Conservation (phyloP, 371 early-diverging fungal genomes). For the Actinomortierella ambigua region DNA sequence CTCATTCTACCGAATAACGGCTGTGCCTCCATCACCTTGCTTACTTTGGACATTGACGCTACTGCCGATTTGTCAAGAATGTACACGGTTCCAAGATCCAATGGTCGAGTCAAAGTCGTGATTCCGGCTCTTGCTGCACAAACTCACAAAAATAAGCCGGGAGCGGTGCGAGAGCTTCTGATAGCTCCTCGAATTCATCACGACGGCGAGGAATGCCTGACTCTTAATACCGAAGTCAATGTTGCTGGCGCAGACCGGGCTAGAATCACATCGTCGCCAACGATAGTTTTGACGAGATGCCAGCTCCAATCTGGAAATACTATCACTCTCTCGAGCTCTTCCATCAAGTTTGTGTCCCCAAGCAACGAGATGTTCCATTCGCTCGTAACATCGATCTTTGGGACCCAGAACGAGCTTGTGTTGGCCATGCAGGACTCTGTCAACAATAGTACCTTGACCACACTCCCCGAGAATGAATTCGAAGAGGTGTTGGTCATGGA, state of each 20-base stretch:
- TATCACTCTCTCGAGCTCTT: background rate
- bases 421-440: conserved; percentile 3
- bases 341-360: background rate
- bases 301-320: background rate
- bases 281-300: conserved; percentile 1
- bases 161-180: background rate
- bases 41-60: background rate
- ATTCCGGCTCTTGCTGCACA: background rate
- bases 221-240: background rate
- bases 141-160: background rate
- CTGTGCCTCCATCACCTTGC: background rate
- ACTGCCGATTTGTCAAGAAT: background rate
- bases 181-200: background rate
- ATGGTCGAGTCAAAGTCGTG: conserved; percentile 7
- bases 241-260: background rate
- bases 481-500: background rate
- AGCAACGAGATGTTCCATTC: background rate
- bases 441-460: conserved; percentile 8
- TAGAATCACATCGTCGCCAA: background rate
- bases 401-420: conserved; percentile 9
- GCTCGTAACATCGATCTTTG: conserved; percentile 4
- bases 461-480: background rate
- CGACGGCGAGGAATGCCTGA: background rate
- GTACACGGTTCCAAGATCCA: conserved; percentile 5
- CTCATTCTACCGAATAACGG: conserved; percentile 3